Evolutionary conservation across 805 yeast genomes (phyloP).

Genomic region (Henningerozyma blattae): DNA sequence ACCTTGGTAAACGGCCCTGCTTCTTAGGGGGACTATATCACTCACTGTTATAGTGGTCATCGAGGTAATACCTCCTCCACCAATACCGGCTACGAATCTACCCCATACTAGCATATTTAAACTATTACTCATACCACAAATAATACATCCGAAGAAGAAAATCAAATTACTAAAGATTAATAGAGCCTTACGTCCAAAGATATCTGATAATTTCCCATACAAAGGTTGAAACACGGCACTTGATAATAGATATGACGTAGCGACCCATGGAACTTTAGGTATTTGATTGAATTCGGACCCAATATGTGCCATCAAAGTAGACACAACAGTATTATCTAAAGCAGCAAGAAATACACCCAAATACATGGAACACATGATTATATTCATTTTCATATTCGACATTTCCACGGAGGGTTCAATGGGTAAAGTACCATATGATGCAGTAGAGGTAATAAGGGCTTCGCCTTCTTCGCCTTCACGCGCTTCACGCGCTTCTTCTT

Average conservation of each 20-base stretch:
- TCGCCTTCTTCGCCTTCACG: background rate
- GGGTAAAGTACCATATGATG: background rate
- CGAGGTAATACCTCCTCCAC: conserved; percentile 65
- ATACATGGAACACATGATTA: conserved; percentile 32
- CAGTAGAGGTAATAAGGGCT: background rate
- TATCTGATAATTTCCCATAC: conserved; percentile 59
- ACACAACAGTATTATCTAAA: conserved; percentile 54
- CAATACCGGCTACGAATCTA: conserved; percentile 69
- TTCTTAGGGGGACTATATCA: conserved; percentile 65
- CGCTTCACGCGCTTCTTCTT: conserved; percentile 7
- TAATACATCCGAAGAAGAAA: conserved; percentile 46
- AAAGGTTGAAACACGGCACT: conserved; percentile 66
- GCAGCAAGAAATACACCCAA: conserved; percentile 41
- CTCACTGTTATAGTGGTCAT: conserved; percentile 58
- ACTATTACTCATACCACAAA: conserved; percentile 41
- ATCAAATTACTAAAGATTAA: conserved; percentile 39
- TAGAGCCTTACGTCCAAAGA: conserved; percentile 51
- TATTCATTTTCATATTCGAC: conserved; percentile 10
- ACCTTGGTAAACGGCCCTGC: conserved; percentile 78
- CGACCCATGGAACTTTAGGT: conserved; percentile 59
- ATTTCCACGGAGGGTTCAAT: conserved; percentile 1
- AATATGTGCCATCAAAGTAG: conserved; percentile 51
- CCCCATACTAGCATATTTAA: conserved; percentile 39
- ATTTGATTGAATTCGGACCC: conserved; percentile 59
- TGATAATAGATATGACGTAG: conserved; percentile 55